A percentile compares a stretch with the other conserved stretches of the same genome.
Conservation (phyloP, 2,329 filamentous ascomycete species). For the Colletotrichum tabaci region DNA sequence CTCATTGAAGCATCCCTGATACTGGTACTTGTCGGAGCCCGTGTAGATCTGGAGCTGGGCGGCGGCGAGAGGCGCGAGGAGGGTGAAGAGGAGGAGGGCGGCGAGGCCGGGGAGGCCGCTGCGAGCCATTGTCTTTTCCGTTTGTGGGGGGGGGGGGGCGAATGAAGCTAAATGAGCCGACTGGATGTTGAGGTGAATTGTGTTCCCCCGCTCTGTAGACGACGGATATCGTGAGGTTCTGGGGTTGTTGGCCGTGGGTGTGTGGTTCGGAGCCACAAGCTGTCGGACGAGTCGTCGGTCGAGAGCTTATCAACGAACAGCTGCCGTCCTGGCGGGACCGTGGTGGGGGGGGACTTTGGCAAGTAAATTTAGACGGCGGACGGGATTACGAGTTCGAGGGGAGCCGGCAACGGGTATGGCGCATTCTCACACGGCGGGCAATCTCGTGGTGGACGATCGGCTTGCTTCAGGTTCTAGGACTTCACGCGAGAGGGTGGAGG, state of each 20-base stretch:
- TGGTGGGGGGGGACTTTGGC: neutral
- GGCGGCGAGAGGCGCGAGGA: constrained; percentile 40
- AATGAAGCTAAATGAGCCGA: neutral
- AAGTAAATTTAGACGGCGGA: neutral
- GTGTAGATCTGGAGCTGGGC: constrained; percentile 53
- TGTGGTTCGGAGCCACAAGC: neutral
- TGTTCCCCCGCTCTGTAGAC: neutral
- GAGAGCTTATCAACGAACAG: neutral
- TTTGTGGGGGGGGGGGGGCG: neutral
- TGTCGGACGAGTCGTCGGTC: neutral
- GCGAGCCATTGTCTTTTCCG: constrained; percentile 22
- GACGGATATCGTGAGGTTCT: neutral
- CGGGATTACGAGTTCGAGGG: neutral
- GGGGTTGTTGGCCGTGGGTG: neutral
- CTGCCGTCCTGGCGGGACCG: neutral
- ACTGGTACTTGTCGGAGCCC: constrained; percentile 58
- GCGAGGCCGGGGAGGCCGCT: constrained; percentile 9
- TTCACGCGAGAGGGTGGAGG: neutral
- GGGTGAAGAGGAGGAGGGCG: constrained; percentile 38
- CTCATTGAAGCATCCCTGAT: constrained; percentile 73
- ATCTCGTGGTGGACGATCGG: neutral
- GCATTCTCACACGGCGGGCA: constrained; percentile 11
- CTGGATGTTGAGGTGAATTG: neutral
- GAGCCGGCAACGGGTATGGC: constrained; percentile 5
- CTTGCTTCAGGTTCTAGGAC: neutral